These are phyloP conservation scores for Rhinocladiella mackenziei DNA, from an alignment of 2,329 filamentous ascomycete species.

Conservation along the genomic window DNA sequence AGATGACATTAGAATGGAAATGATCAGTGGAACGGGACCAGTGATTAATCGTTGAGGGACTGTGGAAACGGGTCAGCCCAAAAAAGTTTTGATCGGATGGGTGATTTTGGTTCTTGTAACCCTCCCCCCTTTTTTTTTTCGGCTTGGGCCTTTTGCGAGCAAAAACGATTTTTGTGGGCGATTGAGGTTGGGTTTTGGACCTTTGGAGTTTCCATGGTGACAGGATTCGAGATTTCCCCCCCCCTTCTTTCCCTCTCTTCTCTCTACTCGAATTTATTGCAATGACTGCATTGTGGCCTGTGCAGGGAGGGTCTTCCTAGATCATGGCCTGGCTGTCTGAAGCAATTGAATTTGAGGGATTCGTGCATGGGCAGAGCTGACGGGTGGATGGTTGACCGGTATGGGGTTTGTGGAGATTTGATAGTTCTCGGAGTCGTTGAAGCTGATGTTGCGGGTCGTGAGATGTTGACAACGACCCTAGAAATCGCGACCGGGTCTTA, in stretches of 20 bases:
- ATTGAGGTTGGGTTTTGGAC: not conserved
- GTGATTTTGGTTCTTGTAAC: too few relatives aligned
- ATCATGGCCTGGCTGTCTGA: conserved; percentile 9
- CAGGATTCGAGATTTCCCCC: not conserved
- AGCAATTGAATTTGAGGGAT: not conserved
- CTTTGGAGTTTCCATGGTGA: not conserved
- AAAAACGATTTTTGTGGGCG: not conserved
- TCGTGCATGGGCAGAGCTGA: not conserved
- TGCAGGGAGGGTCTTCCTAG: not conserved
- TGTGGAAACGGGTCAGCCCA: conserved; percentile 2
- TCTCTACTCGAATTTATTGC: not conserved
- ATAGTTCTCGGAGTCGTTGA: too few relatives aligned
- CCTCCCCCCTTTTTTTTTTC: conserved; percentile 17
- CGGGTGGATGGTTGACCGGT: too few relatives aligned
- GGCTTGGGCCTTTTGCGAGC: conserved; percentile 1
- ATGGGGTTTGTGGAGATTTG: too few relatives aligned
- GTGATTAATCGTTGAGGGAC: not conserved
- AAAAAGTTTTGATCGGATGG: conserved; percentile 16
- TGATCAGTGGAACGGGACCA: conserved; percentile 5
- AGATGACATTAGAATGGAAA: conserved; percentile 8
- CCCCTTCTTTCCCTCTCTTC: too few relatives aligned
- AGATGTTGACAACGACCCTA: too few relatives aligned
- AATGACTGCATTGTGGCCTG: conserved; percentile 12
- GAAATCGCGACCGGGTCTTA: too few relatives aligned
- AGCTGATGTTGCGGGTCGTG: too few relatives aligned